Percentiles rank a stretch among this genome's conserved stretches.
phyloP scores from a whole-genome alignment of 331 rosid genomes.

The Telfairia occidentalis region DNA sequence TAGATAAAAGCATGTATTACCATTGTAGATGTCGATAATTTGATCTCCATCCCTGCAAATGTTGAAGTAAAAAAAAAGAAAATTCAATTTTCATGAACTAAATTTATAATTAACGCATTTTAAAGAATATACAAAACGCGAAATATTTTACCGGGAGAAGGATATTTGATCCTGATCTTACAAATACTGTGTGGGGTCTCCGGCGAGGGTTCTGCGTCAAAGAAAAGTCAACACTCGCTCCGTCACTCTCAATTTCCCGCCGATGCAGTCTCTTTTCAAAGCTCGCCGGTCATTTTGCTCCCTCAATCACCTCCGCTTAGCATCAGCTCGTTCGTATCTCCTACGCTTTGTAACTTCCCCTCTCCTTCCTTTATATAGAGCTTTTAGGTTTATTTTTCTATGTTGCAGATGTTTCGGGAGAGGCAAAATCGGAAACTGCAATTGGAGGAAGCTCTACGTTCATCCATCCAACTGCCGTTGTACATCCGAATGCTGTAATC shows the following conservation, averaged over 20 bases:
- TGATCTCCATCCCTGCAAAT: no score
- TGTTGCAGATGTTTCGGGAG: slow-evolving; percentile 25
- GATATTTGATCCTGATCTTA: not conserved
- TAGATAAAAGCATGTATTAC: no score
- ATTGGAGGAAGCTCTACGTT: slow-evolving; percentile 18
- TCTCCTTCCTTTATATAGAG: not conserved
- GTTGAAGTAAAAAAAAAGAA: no score
- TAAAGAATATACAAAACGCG: no score
- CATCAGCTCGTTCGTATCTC: slow-evolving; percentile 19
- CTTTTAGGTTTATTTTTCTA: not conserved
- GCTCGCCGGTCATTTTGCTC: slow-evolving; percentile 18
- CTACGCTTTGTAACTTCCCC: not conserved
- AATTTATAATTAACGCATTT: no score
- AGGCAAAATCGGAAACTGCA: slow-evolving; percentile 16
- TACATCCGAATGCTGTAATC: slow-evolving; percentile 61
- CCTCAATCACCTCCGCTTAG: slow-evolving; percentile 19
- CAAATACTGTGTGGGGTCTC: not conserved
- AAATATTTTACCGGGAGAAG: not conserved
- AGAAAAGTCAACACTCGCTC: not conserved
- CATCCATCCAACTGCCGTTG: slow-evolving; percentile 55
- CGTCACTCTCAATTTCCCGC: not conserved
- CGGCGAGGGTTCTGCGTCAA: not conserved
- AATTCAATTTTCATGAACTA: no score
- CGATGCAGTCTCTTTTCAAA: slow-evolving; percentile 24
- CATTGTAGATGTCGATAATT: no score